phyloP scores from a whole-genome alignment of 202 grass and related monocot genomes.

The Miscanthus sacchariflorus region DNA sequence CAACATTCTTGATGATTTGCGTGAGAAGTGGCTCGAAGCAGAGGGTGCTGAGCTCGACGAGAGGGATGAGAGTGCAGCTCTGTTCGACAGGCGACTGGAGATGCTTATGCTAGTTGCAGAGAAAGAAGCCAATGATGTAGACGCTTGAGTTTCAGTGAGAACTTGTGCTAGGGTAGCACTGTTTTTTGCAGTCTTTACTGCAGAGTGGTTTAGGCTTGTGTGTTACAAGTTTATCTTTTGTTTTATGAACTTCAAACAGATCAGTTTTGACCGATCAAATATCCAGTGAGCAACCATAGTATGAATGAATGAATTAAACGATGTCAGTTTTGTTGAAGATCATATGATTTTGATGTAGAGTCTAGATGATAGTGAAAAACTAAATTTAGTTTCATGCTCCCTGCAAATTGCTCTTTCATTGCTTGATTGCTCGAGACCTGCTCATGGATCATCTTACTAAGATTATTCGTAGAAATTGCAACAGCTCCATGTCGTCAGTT shows the following conservation, averaged over 20 bases:
- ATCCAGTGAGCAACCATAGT: not conserved
- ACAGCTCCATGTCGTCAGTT: not conserved
- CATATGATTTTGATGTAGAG: not conserved
- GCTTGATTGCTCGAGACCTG: not conserved
- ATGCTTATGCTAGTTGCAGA: slow-evolving; percentile 81
- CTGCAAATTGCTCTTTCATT: not conserved
- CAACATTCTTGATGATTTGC: slow-evolving; percentile 93
- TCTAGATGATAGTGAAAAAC: not conserved
- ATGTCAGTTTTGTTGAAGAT: not conserved
- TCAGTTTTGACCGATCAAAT: not conserved
- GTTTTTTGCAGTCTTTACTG: slow-evolving; percentile 1
- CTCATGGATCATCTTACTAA: not conserved
- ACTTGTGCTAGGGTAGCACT: not conserved
- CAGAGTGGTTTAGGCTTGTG: not conserved
- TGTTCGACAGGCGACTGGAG: slow-evolving; percentile 77
- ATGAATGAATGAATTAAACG: not conserved
- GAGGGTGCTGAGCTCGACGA: slow-evolving; percentile 74
- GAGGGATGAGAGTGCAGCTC: slow-evolving; percentile 87
- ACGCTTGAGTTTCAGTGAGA: slow-evolving; percentile 30
- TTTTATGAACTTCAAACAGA: not conserved
- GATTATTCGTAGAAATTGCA: not conserved
- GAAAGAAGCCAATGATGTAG: slow-evolving; percentile 54
- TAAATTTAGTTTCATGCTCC: not conserved
- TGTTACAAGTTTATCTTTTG: not conserved
- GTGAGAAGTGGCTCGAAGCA: slow-evolving; percentile 89